Evolutionary conservation across 2,329 filamentous ascomycete species (phyloP), one percentile per base, ranked within the genome.

Genomic region (Diaporthe humulicola): DNA sequence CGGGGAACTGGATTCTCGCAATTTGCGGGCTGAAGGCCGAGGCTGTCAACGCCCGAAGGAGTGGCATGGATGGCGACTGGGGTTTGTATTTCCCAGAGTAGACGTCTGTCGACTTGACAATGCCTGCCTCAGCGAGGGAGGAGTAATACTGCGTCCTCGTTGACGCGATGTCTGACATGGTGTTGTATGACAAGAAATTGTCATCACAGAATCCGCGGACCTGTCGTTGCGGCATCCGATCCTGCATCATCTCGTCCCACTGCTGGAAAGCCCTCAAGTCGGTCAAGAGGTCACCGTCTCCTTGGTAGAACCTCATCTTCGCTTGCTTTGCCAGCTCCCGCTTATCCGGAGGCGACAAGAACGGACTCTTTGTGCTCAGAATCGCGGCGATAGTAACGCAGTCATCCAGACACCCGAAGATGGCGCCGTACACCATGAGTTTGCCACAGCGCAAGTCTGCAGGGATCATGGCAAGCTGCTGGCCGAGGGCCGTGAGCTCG

Each of bases 391-490:
- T 96, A 3, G 94, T 95, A 73, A 98, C 89, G 78, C 93, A 95
- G 70, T 96, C 92, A 79, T 98, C 95, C 9, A 98, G 89, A 80
- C 96, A 98, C 45, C 94, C 94, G 80, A 99, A 98, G 74, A 97
- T 95, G 22, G 95, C 93, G 8, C 97, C 97, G 81, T 97, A 98
- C 4, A 99, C 94, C 89, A 99, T 95, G 45, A 99, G 89, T 84
- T 99, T 99, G 60, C 94, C 95, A 82, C 95, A 97, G 38, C 96
- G 92, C 64, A 99, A 88, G 81, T 99, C 97, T 0, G 96, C 95
- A 2, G 97, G 97, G 69, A 99, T 95, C 91, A 97, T 95, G 25
- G 96, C 94, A n/a, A 99, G 88, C 85, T 98, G 97, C 71, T 94
- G 92, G 52, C 97, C 97, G 61, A 99, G 91, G 4, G 96, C 95